Evolutionary conservation across 169 alveolate genomes (phyloP), one percentile per base, ranked within the genome.

Genomic region (Besnoitia besnoiti): DNA sequence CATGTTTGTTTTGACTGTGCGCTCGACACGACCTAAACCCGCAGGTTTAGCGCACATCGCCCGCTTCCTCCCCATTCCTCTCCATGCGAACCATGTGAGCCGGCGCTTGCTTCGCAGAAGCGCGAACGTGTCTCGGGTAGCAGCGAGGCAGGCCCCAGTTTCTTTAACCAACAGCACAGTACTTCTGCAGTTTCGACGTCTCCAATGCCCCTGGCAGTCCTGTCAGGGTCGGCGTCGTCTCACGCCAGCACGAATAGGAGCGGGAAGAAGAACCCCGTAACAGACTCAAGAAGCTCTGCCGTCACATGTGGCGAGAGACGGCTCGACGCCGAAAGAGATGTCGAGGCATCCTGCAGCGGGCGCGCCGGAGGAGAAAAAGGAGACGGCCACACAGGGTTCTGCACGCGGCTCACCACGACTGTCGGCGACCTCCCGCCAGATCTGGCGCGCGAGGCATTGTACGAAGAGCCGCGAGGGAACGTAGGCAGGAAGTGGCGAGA

Each of bases 401-500:
- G 10, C 27, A 24, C 59, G 61, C 40, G 37, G 3, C 55, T 90
- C 62, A 80, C 76, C 55, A 90, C 94, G 39, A 90, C 94, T 40
- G 79, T 90, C 51, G 67, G 94, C 12, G 90, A 79, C 24, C 87
- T 90, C 55, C 85, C 79, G 44, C 94, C 94, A 16, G 92, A 61
- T 33, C 84, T 92, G 51, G 95, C 93, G 21, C 40, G 92, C 10
- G 85, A 93, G 47, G 92, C 92, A 75, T 62, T 93, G 59, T 90
- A 85, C 85, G 92, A 93, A 27, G 97, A 95, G 89, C 97, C 97
- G 12, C 47, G 93, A 47, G 97, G 97, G 33, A 93, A 88, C 42
- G 97, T 95, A 35, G 97, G 97, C 44, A 93, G 96, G 12, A 50
- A 91, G 14, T 94, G 96, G 85, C 73, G 96, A 37, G 62, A 90